Evolutionary conservation across 2,329 filamentous ascomycete species (phyloP).

Genomic region (Aspergillus viridinutans): DNA sequence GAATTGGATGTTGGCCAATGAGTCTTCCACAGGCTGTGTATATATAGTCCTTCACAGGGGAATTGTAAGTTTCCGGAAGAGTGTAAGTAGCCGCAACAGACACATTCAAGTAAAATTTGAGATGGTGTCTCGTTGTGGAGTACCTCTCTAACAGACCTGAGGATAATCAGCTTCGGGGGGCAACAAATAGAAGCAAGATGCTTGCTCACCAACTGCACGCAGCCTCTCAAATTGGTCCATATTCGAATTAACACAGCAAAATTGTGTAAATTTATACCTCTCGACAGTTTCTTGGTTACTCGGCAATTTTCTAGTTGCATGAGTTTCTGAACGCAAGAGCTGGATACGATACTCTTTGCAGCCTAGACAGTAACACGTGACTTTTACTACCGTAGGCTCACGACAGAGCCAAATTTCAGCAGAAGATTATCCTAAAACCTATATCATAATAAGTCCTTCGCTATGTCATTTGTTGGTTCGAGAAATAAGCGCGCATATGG

Average conservation of each 20-base stretch:
- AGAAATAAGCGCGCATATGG: neutral
- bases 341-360: neutral
- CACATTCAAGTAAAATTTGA: conserved; percentile 44
- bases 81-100: conserved; percentile 38
- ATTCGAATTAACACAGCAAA: conserved; percentile 48
- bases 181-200: neutral
- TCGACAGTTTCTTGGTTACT: neutral
- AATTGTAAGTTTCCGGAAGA: conserved; percentile 20
- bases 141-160: conserved; percentile 44
- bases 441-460: neutral
- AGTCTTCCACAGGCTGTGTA: conserved; percentile 35
- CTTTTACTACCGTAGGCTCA: neutral
- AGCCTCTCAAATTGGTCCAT: conserved; percentile 47
- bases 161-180: conserved; percentile 1
- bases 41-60: conserved; percentile 28
- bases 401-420: neutral
- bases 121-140: conserved; percentile 41
- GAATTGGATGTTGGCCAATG: conserved; percentile 39
- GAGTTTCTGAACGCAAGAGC: neutral
- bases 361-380: neutral
- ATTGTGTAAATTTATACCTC: neutral
- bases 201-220: conserved; percentile 27
- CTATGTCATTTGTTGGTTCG: neutral
- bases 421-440: neutral
- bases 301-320: neutral